A percentile compares a stretch with the other conserved stretches of the same genome.
Conservation (phyloP, 2,329 filamentous ascomycete species). For the Emericellopsis cladophorae region DNA sequence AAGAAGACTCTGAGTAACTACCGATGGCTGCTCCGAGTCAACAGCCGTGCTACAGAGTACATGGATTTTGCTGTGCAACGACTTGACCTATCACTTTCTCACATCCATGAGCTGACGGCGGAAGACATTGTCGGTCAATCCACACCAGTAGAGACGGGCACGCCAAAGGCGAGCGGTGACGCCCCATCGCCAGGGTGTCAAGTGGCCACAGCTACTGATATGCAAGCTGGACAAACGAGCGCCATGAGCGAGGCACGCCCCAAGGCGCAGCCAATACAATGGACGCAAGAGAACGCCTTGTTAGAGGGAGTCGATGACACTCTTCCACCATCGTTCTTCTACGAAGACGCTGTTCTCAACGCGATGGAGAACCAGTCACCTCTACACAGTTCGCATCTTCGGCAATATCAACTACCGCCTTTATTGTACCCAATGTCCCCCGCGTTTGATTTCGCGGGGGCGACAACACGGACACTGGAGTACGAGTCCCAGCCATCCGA, state of each 20-base stretch:
- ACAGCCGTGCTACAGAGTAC: conserved; percentile 2
- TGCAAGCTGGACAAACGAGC: not conserved
- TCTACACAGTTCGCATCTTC: not conserved
- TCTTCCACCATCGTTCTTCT: not conserved
- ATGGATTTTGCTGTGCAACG: conserved; percentile 3
- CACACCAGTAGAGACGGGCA: not conserved
- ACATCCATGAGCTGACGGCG: conserved; percentile 3
- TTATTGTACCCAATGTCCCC: conserved; percentile 1
- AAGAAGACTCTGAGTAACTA: conserved; percentile 3
- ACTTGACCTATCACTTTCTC: conserved; percentile 3
- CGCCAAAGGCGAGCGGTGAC: not conserved
- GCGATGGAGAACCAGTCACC: not conserved
- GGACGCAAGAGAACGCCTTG: not conserved
- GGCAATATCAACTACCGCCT: conserved; percentile 1
- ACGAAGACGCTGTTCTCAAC: conserved; percentile 3
- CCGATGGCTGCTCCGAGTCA: conserved; percentile 4
- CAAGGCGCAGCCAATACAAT: not conserved
- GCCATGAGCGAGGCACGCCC: not conserved
- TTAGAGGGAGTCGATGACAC: not conserved
- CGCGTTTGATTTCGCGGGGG: not conserved
- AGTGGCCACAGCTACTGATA: not conserved
- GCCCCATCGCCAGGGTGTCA: not conserved
- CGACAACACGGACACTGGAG: conserved; percentile 3
- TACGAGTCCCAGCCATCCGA: conserved; percentile 2
- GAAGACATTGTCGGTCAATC: conserved; percentile 1